Base-by-base conservation (phyloP, 2,329 filamentous ascomycete species). In the Massarina eburnea region DNA sequence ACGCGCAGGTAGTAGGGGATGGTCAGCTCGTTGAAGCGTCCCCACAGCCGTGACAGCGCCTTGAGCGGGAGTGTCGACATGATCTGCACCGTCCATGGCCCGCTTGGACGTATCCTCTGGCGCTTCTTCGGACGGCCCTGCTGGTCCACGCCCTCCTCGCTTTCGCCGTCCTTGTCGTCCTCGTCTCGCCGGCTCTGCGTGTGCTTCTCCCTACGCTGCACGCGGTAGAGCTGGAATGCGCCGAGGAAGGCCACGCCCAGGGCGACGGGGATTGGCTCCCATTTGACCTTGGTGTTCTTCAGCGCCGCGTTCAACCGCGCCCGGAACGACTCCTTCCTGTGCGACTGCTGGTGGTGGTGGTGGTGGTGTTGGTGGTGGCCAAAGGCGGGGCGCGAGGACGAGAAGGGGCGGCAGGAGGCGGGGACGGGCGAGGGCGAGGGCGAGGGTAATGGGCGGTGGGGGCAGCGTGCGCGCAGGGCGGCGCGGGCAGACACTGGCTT, bases 51-150 rank as follows among this genome's bases (percentile, higher is more conserved):
- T 26, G 91, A 96, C 35, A 96, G 80, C 27, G 89, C 91, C 74
- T 96, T 96, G 51, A 96, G 77, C 26, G 91, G 91, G 49, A 96
- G 76, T 2, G 90, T 95, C 7, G 90, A 95, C 88, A 96, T 95
- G 67, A 96, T 82, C 67, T 91, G 88, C 41, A 96, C 89, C 65
- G 92, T 89, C 86, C 91, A 96, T 69, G 91, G 90, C 20, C 91
- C 91, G 45, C 89, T 88, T 2, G 89, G 90, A 29, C 88, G 80
- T 61, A 95, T 83, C 48, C 84, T 80, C 38, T 80, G 75, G 51
- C 83, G 75, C 62, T 71, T 76, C 51, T 74, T 77, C 27, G 78
- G 79, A 34, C 71, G 70, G 3, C 73, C 73, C 29, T 69, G 63
- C 29, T 46, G 46, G 26, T 66, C 65, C 3, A 49, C 74, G 55